Percentiles rank a stretch among this genome's conserved stretches.
These are phyloP conservation scores for Alternaria rosae DNA, from an alignment of 2,329 filamentous ascomycete species.

Conservation along the genomic window DNA sequence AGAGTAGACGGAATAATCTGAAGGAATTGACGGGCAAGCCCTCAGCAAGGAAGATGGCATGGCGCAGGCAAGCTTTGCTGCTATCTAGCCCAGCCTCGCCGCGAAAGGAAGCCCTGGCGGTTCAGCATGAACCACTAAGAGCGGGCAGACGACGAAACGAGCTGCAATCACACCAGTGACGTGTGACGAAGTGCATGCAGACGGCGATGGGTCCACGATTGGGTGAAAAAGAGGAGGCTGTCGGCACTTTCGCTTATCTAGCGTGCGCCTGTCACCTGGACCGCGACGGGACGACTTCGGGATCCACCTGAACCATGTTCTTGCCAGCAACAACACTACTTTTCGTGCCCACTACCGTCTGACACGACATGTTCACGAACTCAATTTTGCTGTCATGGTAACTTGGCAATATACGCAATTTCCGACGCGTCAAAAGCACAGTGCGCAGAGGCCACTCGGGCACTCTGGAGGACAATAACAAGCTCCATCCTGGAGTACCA, in stretches of 20 bases:
- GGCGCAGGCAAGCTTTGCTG: slow-evolving; percentile 8
- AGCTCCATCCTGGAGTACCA: neutral
- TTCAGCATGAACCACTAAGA: slow-evolving; percentile 23
- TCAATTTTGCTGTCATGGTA: slow-evolving; percentile 1
- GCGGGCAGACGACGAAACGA: slow-evolving; percentile 5
- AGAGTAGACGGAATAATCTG: neutral
- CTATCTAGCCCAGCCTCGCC: slow-evolving; percentile 12
- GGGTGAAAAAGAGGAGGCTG: slow-evolving; percentile 2
- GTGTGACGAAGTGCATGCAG: slow-evolving; percentile 26
- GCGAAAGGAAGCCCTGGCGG: slow-evolving; percentile 21
- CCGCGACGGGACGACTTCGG: slow-evolving; percentile 5
- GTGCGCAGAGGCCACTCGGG: neutral
- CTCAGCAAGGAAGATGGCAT: slow-evolving; percentile 8
- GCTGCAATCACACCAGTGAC: slow-evolving; percentile 13
- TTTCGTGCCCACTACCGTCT: neutral
- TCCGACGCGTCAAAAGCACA: neutral
- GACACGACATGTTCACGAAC: neutral
- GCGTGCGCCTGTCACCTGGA: slow-evolving; percentile 5
- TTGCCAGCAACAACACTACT: neutral
- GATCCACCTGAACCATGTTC: slow-evolving; percentile 1
- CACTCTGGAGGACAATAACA: neutral
- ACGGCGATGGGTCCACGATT: slow-evolving; percentile 5
- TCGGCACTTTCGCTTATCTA: slow-evolving; percentile 3
- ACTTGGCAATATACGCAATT: neutral
- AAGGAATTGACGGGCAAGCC: neutral